phyloP scores from a whole-genome alignment of 2,329 filamentous ascomycete species.

The Chaetothyriales sp. region DNA sequence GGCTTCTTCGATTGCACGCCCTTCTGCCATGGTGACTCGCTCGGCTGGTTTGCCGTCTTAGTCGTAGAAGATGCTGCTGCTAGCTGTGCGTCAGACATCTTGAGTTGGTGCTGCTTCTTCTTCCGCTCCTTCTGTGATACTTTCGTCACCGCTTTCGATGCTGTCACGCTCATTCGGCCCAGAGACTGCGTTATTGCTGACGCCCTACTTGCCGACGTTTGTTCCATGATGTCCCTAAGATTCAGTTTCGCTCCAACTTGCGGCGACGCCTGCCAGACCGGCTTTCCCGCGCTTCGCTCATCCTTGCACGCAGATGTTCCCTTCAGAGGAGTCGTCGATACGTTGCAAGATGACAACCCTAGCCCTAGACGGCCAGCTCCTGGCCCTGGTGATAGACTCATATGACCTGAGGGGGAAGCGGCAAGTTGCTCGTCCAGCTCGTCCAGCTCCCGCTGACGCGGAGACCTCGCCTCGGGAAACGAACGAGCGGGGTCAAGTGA shows the following conservation, averaged over 20 bases:
- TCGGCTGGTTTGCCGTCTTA: neutral
- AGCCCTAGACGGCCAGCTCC: neutral
- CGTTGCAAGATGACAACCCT: neutral
- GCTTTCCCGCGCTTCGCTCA: neutral
- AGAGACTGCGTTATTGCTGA: slow-evolving; percentile 42
- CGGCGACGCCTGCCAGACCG: neutral
- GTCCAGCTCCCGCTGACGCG: neutral
- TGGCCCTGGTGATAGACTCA: neutral
- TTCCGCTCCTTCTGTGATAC: slow-evolving; percentile 89
- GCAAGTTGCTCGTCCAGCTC: neutral
- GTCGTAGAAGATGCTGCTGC: slow-evolving; percentile 10
- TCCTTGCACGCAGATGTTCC: neutral
- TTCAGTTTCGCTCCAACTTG: slow-evolving; percentile 33
- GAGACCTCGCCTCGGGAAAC: neutral
- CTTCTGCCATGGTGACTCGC: slow-evolving; percentile 53
- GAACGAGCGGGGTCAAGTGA: neutral
- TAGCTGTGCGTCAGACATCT: slow-evolving; percentile 27
- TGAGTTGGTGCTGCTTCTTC: slow-evolving; percentile 53
- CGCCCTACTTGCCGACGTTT: slow-evolving; percentile 38
- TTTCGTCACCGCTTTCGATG: slow-evolving; percentile 37
- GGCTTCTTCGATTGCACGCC: slow-evolving; percentile 23
- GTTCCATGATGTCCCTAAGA: slow-evolving; percentile 62
- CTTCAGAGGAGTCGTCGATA: neutral
- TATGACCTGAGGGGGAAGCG: neutral
- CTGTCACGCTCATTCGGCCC: slow-evolving; percentile 29